A percentile compares a stretch with the other conserved stretches of the same genome.
These are phyloP conservation scores for Cladosporium sp. DNA, from an alignment of 2,329 filamentous ascomycete species.

Conservation along the genomic window DNA sequence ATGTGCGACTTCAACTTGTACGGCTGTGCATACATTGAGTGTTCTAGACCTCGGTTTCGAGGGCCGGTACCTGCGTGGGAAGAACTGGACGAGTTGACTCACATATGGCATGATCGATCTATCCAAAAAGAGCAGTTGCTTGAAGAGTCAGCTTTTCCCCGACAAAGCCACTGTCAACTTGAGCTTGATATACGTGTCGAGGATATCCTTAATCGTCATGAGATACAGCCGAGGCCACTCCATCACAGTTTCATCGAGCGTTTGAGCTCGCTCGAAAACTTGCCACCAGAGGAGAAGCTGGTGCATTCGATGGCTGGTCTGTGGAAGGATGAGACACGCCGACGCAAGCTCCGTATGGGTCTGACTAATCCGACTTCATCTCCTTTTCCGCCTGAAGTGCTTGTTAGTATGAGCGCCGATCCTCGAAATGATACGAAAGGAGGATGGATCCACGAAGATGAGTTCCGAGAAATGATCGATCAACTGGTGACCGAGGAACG, in stretches of 20 bases:
- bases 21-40: slow-evolving; percentile 85
- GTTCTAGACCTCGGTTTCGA: slow-evolving; percentile 70
- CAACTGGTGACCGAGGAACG: slow-evolving; percentile 67
- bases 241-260: slow-evolving; percentile 88
- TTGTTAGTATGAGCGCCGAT: slow-evolving; percentile 89
- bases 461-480: slow-evolving; percentile 68
- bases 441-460: slow-evolving; percentile 92
- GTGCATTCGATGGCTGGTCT: slow-evolving; percentile 92
- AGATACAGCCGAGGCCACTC: slow-evolving; percentile 73
- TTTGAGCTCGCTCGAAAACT: slow-evolving; percentile 53
- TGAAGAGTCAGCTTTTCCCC: slow-evolving; percentile 65
- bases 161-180: slow-evolving; percentile 82
- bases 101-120: slow-evolving; percentile 79
- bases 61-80: slow-evolving; percentile 71
- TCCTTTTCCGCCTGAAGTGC: slow-evolving; percentile 76
- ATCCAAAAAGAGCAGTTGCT: slow-evolving; percentile 63
- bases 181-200: slow-evolving; percentile 89
- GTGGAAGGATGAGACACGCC: slow-evolving; percentile 85
- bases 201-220: slow-evolving; percentile 79
- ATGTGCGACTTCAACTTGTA: slow-evolving; percentile 99
- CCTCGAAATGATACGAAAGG: slow-evolving; percentile 68
- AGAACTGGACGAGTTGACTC: slow-evolving; percentile 61
- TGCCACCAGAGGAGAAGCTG: slow-evolving; percentile 71
- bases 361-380: slow-evolving; percentile 65
- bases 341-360: slow-evolving; percentile 72